Conservation (phyloP, 148 eudicot species). For the Persicaria maculosa region DNA sequence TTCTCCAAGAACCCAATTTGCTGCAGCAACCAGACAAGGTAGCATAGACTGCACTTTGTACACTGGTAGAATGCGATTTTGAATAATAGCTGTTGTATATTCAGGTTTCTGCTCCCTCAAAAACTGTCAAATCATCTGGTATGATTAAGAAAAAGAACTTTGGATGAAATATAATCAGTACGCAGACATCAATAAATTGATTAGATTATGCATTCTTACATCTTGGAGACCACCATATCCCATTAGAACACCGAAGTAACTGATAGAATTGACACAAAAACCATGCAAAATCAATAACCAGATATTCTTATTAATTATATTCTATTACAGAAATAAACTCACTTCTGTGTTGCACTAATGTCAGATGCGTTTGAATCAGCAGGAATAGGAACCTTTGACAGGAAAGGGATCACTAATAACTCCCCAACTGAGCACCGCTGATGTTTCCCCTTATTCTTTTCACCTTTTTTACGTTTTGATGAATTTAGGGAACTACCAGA, state of each 20-base stretch:
- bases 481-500: slow-evolving; percentile 30
- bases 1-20: slow-evolving; percentile 86
- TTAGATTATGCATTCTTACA: slow-evolving; percentile 36
- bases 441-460: slow-evolving; percentile 53
- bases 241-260: slow-evolving; percentile 69
- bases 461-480: slow-evolving; percentile 72
- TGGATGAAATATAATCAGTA: background rate
- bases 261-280: slow-evolving; percentile 26
- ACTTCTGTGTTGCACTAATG: slow-evolving; percentile 37
- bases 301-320: background rate
- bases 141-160: slow-evolving; percentile 2
- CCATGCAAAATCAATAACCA: slow-evolving; percentile 13
- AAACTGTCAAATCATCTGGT: slow-evolving; percentile 35
- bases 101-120: slow-evolving; percentile 54
- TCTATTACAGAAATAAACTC: slow-evolving; percentile 22
- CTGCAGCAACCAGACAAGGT: slow-evolving; percentile 63
- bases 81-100: slow-evolving; percentile 37
- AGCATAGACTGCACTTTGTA: slow-evolving; percentile 32
- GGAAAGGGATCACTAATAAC: slow-evolving; percentile 65
- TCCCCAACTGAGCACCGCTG: slow-evolving; percentile 56
- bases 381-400: slow-evolving; percentile 68
- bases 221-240: slow-evolving; percentile 74
- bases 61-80: slow-evolving; percentile 50
- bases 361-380: slow-evolving; percentile 33
- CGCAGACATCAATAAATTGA: slow-evolving; percentile 4